Conservation (phyloP, 306 rosid genomes). For the Trifolium dubium region DNA sequence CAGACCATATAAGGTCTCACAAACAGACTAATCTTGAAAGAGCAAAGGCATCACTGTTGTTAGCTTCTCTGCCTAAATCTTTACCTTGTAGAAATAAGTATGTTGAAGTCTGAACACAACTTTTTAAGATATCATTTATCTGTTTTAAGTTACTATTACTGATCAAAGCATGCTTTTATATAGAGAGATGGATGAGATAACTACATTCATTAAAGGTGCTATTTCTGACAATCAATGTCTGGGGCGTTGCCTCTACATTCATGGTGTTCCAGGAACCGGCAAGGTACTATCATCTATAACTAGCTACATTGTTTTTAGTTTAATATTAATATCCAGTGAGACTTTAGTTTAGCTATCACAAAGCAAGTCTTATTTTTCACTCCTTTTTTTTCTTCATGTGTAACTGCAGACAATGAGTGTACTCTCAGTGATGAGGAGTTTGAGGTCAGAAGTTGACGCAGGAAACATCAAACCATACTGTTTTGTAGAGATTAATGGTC, state of each 20-base stretch:
- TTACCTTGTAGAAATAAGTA: slow-evolving; percentile 93
- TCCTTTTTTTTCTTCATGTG: slow-evolving; percentile 10
- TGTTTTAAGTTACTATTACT: slow-evolving; percentile 37
- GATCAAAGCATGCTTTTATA: slow-evolving; percentile 40
- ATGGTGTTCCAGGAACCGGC: slow-evolving; percentile 99
- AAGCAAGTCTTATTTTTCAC: slow-evolving; percentile 21
- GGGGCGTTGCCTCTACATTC: slow-evolving; percentile 91
- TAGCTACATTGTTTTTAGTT: slow-evolving; percentile 4
- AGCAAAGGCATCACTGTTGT: slow-evolving; percentile 85
- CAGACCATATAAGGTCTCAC: slow-evolving; percentile 79
- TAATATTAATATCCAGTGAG: neutral
- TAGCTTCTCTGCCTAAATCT: slow-evolving; percentile 84
- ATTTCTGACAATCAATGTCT: slow-evolving; percentile 84
- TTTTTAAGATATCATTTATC: slow-evolving; percentile 21
- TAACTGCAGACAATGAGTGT: slow-evolving; percentile 91
- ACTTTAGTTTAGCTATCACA: slow-evolving; percentile 12
- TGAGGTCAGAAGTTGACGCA: slow-evolving; percentile 86
- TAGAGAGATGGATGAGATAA: slow-evolving; percentile 90
- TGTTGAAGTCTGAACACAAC: slow-evolving; percentile 43
- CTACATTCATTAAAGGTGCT: slow-evolving; percentile 80
- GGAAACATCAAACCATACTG: slow-evolving; percentile 75
- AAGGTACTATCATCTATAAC: slow-evolving; percentile 57
- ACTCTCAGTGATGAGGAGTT: slow-evolving; percentile 72
- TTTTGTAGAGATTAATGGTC: slow-evolving; percentile 95
- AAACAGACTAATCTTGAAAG: slow-evolving; percentile 88